Evolutionary conservation across 2,329 filamentous ascomycete species (phyloP).

Genomic region (Trichoderma polysporum): DNA sequence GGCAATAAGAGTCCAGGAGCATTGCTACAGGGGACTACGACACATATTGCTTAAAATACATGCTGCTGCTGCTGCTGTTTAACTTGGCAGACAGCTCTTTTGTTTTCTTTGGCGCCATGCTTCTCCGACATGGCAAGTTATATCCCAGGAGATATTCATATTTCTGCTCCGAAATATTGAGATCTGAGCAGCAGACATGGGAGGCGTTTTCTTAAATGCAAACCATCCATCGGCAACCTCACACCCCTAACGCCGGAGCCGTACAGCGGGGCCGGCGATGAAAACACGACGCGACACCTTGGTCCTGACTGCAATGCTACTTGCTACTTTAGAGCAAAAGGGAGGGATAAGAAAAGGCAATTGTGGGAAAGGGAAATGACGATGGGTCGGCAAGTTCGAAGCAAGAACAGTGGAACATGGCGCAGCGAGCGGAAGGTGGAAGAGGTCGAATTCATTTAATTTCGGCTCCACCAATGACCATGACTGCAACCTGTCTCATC

Average conservation of each 20-base stretch:
- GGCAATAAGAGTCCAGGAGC: neutral
- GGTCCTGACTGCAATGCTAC: neutral
- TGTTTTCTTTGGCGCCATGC: neutral
- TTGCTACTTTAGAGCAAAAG: neutral
- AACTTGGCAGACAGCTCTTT: neutral
- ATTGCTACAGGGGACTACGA: neutral
- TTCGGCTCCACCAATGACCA: conserved; percentile 9
- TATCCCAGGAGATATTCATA: neutral
- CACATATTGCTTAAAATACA: neutral
- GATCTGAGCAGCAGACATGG: neutral
- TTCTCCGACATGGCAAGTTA: neutral
- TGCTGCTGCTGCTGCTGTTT: neutral
- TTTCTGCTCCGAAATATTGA: neutral
- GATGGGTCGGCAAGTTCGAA: conserved; percentile 4
- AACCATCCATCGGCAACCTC: neutral
- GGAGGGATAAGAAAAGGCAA: neutral
- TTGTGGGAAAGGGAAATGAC: conserved; percentile 1
- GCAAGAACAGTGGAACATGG: conserved; percentile 13
- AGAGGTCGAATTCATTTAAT: conserved; percentile 16
- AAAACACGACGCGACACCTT: neutral
- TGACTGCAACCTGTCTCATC: neutral
- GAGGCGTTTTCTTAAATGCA: neutral
- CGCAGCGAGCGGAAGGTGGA: conserved; percentile 14
- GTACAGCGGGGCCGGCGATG: neutral
- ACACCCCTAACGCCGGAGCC: neutral